Conservation (phyloP, 208 protist species). For the Porcisia hertigi region DNA sequence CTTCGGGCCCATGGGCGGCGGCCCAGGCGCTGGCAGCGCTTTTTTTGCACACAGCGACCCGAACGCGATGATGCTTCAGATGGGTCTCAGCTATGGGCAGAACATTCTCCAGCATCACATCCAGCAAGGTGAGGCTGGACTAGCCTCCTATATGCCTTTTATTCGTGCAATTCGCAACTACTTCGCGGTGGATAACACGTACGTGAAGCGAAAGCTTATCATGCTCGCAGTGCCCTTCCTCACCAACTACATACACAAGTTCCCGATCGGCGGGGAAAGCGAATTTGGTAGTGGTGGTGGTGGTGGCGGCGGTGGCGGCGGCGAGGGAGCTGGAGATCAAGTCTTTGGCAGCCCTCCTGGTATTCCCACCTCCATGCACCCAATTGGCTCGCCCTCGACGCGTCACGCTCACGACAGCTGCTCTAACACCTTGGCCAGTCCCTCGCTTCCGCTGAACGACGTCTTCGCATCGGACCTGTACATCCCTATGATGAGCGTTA, state of each 20-base stretch:
- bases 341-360: constrained; percentile 22
- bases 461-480: constrained; percentile 76
- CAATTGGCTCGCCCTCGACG: background rate
- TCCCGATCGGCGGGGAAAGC: constrained; percentile 11
- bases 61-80: constrained; percentile 66
- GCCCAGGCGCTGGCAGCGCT: constrained; percentile 6
- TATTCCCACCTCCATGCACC: constrained; percentile 12
- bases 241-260: constrained; percentile 26
- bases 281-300: constrained; percentile 14
- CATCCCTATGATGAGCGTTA: constrained; percentile 81
- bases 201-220: constrained; percentile 72
- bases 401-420: constrained; percentile 7
- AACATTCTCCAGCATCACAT: constrained; percentile 63
- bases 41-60: constrained; percentile 19
- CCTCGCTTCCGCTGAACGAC: constrained; percentile 52
- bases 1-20: constrained; percentile 17
- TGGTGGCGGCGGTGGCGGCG: constrained; percentile 7
- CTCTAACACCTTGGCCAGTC: constrained; percentile 2
- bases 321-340: constrained; percentile 19
- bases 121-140: constrained; percentile 52
- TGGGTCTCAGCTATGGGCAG: constrained; percentile 82
- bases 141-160: constrained; percentile 65
- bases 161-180: constrained; percentile 54
- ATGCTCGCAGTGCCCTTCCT: constrained; percentile 79
- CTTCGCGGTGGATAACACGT: constrained; percentile 81